Evolutionary conservation across 129 eudicot species (phyloP), one percentile per base, ranked within the genome.

Genomic region (Sambucus nigra): DNA sequence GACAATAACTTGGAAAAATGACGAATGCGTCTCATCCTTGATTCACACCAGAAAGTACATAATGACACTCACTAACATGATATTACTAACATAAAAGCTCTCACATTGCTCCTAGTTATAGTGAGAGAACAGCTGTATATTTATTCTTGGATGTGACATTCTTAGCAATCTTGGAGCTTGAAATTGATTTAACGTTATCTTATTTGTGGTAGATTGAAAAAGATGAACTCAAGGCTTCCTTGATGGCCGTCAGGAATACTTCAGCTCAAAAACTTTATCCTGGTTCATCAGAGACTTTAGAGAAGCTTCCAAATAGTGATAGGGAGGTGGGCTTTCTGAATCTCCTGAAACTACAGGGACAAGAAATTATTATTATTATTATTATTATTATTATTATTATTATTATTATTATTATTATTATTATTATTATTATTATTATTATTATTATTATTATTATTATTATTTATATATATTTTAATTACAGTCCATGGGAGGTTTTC

Each of bases 201-300:
- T 56, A 57, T 31, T 54, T 53, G 21, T 68, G 52, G 51, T 73
- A 91, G 98, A 76, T 48, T 58, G 94, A 85, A 74, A 91, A 67
- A 66, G 86, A 65, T 40, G 74, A 86, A 57, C 74, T 81, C 45
- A 73, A 72, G 70, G 77, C 68, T 55, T 73, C 80, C 22, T 61
- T 86, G 39, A 78, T 74, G 61, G 82, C 76, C 55, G 52, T 47
- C 58, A 62, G 65, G 49, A 58, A 55, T 46, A 66, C 71, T 70
- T 53, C 74, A 58, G 39, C 72, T 51, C 46, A 28, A 39, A 67
- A 55, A 15, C 32, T 15, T 7, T n/a, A n/a, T n/a, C n/a, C n/a
- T n/a, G n/a, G n/a, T n/a, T n/a, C n/a, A n/a, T 20, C 53, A 12
- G 76, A 41, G 58, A 42, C 46, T 18, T 50, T 18, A 53, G 33